phyloP scores from a whole-genome alignment of 768 basidiomycete species.

The Mycena vitilis region DNA sequence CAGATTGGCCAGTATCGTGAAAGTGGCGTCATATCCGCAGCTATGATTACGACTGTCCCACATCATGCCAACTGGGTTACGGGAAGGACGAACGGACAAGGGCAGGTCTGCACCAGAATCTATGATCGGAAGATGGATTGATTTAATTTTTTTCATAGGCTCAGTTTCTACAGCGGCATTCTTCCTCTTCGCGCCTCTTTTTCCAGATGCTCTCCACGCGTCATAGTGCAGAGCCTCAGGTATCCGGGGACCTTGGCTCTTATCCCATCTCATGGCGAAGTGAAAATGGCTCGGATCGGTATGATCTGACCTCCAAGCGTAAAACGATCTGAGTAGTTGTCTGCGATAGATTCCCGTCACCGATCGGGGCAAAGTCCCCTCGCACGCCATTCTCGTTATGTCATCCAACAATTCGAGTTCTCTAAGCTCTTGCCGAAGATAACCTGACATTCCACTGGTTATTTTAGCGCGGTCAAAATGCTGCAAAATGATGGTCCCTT shows the following conservation, averaged over 20 bases:
- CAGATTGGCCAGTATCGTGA: background rate
- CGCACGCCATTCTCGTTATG: background rate
- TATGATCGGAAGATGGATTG: background rate
- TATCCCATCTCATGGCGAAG: background rate
- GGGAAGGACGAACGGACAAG: no score
- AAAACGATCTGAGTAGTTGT: background rate
- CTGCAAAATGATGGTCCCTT: background rate
- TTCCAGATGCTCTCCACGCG: background rate
- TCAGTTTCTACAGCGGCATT: background rate
- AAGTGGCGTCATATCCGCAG: background rate
- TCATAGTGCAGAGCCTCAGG: background rate
- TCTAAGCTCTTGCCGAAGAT: background rate
- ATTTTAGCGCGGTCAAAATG: background rate
- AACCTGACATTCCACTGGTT: conserved; percentile 1
- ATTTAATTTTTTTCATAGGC: background rate
- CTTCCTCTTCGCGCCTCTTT: background rate
- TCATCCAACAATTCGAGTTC: conserved; percentile 6
- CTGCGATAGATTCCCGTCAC: background rate
- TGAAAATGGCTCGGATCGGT: background rate
- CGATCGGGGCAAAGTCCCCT: background rate
- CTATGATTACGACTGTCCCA: background rate
- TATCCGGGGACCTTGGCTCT: background rate
- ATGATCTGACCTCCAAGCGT: background rate
- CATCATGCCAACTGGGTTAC: background rate
- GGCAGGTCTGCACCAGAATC: background rate